Percentiles rank a stretch among this genome's conserved stretches.
phyloP scores from a whole-genome alignment of 2,329 filamentous ascomycete species.

The Trichophaea hybrida region DNA sequence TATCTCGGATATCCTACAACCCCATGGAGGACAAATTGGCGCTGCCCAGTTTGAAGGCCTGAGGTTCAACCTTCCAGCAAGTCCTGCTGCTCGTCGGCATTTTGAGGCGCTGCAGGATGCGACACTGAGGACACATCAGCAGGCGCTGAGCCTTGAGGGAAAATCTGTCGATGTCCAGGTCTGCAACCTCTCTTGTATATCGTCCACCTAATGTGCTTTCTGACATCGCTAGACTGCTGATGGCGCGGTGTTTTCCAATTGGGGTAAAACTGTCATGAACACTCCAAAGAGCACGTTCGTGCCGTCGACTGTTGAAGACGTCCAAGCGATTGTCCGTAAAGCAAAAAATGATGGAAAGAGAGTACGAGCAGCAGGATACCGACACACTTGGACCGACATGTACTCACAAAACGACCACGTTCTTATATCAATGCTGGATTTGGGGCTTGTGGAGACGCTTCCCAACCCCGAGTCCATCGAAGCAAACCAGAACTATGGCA shows the following conservation, averaged over 20 bases:
- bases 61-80: constrained; percentile 26
- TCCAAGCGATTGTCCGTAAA: constrained; percentile 34
- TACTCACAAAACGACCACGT: constrained; percentile 34
- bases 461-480: constrained; percentile 31
- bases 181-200: background rate
- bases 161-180: background rate
- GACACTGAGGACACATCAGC: background rate
- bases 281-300: constrained; percentile 33
- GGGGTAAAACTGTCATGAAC: constrained; percentile 33
- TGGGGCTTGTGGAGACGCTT: constrained; percentile 31
- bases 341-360: constrained; percentile 30
- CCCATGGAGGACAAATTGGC: background rate
- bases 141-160: background rate
- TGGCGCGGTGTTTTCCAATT: constrained; percentile 33
- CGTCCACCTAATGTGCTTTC: background rate
- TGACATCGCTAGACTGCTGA: constrained; percentile 26
- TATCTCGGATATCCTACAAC: background rate
- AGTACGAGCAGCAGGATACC: constrained; percentile 34
- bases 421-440: constrained; percentile 34
- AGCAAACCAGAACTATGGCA: constrained; percentile 24
- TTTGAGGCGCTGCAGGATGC: background rate
- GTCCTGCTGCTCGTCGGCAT: constrained; percentile 7
- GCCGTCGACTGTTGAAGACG: constrained; percentile 32
- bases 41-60: background rate
- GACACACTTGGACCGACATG: constrained; percentile 35